phyloP scores from a whole-genome alignment of 108 stramenopile genomes.

The Epithemia pelagica region DNA sequence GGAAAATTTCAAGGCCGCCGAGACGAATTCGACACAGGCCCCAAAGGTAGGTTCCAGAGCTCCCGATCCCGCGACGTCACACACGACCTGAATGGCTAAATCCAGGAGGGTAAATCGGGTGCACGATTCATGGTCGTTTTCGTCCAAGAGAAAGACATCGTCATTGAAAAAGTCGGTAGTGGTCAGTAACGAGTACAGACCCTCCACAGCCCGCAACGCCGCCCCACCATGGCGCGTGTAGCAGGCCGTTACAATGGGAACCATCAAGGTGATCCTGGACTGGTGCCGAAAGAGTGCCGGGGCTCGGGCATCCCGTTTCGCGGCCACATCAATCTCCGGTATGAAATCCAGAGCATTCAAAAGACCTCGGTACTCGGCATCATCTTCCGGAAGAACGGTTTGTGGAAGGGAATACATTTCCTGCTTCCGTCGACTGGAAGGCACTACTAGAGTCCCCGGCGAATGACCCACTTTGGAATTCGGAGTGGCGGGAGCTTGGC shows the following conservation, averaged over 20 bases:
- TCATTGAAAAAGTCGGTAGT: constrained; percentile 55
- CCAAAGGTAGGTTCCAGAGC: constrained; percentile 64
- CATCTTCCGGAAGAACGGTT: constrained; percentile 13
- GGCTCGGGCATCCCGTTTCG: constrained; percentile 7
- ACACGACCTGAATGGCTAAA: constrained; percentile 71
- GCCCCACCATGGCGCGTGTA: constrained; percentile 83
- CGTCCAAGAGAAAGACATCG: constrained; percentile 43
- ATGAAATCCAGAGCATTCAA: constrained; percentile 68
- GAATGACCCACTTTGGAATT: neutral
- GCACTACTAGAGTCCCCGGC: neutral
- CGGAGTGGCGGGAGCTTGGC: neutral
- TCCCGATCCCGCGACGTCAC: constrained; percentile 75
- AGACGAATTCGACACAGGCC: constrained; percentile 75
- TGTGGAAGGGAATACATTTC: neutral
- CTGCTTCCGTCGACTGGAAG: neutral
- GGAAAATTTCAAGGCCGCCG: constrained; percentile 53
- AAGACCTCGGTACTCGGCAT: constrained; percentile 13
- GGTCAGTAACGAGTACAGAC: constrained; percentile 55
- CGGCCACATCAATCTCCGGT: constrained; percentile 48
- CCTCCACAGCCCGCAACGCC: constrained; percentile 73
- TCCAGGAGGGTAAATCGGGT: constrained; percentile 60
- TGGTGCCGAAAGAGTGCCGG: constrained; percentile 24
- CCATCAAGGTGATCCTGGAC: constrained; percentile 49
- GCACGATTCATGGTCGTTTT: constrained; percentile 9
- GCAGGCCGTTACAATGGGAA: constrained; percentile 80